Conservation (phyloP, 2,329 filamentous ascomycete species). For the Eutypa lata region DNA sequence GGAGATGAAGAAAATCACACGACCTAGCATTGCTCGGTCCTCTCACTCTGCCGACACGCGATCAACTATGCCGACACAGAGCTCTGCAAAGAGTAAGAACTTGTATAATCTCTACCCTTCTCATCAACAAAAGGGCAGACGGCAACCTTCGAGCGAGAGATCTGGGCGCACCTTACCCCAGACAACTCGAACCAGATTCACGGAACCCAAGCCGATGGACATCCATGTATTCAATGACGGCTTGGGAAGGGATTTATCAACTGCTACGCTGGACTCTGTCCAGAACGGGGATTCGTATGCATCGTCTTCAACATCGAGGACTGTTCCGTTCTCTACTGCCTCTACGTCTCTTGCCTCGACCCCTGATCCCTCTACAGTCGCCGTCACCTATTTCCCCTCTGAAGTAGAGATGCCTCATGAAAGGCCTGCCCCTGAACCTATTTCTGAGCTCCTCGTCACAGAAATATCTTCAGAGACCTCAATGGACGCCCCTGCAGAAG, state of each 20-base stretch:
- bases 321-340: constrained; percentile 20
- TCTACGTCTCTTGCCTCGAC: constrained; percentile 16
- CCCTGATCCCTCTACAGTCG: constrained; percentile 6
- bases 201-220: constrained; percentile 20
- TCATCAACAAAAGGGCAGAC: constrained; percentile 15
- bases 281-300: constrained; percentile 12
- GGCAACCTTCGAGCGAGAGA: constrained; percentile 7
- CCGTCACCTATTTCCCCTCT: neutral
- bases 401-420: neutral
- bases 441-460: neutral
- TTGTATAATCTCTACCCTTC: constrained; percentile 18
- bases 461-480: neutral
- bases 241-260: constrained; percentile 9
- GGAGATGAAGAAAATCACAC: constrained; percentile 12
- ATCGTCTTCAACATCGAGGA: constrained; percentile 24
- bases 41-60: constrained; percentile 10
- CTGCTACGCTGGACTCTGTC: constrained; percentile 10
- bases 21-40: constrained; percentile 6
- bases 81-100: constrained; percentile 15
- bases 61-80: constrained; percentile 13
- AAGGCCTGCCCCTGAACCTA: neutral
- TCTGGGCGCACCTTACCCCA: constrained; percentile 24
- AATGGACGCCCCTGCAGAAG: neutral
- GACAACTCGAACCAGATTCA: constrained; percentile 20
- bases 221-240: constrained; percentile 12